These are phyloP conservation scores for Axilococcus clingmanii DNA, from an alignment of 139 green algal genomes.

Conservation along the genomic window DNA sequence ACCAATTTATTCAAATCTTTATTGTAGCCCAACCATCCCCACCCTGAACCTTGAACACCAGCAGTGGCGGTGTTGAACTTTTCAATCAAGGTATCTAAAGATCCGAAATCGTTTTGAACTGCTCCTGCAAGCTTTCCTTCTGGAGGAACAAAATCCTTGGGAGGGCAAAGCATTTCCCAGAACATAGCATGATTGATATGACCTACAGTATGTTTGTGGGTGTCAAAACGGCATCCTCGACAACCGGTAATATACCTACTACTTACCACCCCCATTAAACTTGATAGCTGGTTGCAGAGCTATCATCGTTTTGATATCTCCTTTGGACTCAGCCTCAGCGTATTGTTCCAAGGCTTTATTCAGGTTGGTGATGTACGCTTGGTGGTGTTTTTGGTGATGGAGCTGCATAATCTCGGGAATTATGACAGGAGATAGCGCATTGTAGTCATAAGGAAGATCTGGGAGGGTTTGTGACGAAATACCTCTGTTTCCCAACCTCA, in stretches of 20 bases:
- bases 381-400: conserved; percentile 91
- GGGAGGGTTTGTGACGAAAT: conserved; percentile 70
- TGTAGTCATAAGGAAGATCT: conserved; percentile 87
- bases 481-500: no score
- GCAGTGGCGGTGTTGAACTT: conserved; percentile 70
- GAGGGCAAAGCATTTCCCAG: conserved; percentile 83
- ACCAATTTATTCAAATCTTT: conserved; percentile 51
- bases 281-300: conserved; percentile 78
- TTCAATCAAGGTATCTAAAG: conserved; percentile 65
- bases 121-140: conserved; percentile 55
- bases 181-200: conserved; percentile 97
- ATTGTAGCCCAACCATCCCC: conserved; percentile 90
- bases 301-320: conserved; percentile 69
- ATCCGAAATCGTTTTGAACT: conserved; percentile 84
- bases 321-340: conserved; percentile 55
- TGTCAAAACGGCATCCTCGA: no score
- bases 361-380: conserved; percentile 78
- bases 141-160: conserved; percentile 70
- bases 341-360: conserved; percentile 79
- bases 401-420: conserved; percentile 93
- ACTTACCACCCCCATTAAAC: conserved; percentile 89
- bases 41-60: conserved; percentile 89
- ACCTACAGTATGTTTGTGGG: no score
- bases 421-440: conserved; percentile 83
- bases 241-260: no score